Evolutionary conservation across 306 rosid genomes (phyloP).

Genomic region (Casuarina cunninghamiana): DNA sequence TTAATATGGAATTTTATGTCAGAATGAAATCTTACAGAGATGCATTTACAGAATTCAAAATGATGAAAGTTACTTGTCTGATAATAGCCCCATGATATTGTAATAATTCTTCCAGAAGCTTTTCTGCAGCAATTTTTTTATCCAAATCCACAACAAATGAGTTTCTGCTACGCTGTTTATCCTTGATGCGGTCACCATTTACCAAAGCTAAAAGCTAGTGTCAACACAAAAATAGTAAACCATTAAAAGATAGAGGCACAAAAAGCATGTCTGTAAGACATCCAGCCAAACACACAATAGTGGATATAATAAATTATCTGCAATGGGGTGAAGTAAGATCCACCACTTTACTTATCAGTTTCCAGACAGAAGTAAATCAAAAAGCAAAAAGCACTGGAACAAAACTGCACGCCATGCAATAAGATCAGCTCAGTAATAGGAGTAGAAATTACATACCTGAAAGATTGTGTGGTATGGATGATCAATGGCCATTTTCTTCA

Average conservation of each 20-base stretch:
- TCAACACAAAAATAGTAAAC: constrained; percentile 16
- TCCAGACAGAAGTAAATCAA: constrained; percentile 2
- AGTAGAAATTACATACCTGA: constrained; percentile 54
- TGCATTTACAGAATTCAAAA: not conserved
- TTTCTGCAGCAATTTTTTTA: constrained; percentile 90
- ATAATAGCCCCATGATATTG: constrained; percentile 70
- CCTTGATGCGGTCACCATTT: constrained; percentile 93
- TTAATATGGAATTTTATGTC: not conserved
- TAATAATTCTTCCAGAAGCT: constrained; percentile 67
- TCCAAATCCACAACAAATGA: constrained; percentile 95
- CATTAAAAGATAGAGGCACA: constrained; percentile 1
- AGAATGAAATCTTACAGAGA: constrained; percentile 15
- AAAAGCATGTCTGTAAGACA: constrained; percentile 6
- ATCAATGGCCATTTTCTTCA: constrained; percentile 93
- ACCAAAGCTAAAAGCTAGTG: constrained; percentile 82
- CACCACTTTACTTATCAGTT: not conserved
- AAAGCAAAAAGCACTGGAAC: constrained; percentile 5
- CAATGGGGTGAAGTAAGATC: not conserved
- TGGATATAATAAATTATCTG: not conserved
- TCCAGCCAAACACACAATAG: not conserved
- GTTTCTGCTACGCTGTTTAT: constrained; percentile 77
- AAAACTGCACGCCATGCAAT: constrained; percentile 19
- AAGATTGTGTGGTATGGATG: constrained; percentile 95
- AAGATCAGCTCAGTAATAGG: constrained; percentile 12
- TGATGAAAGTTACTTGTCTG: constrained; percentile 52